A percentile compares a stretch with the other conserved stretches of the same genome.
These are phyloP conservation scores for Aureobasidium namibiae DNA, from an alignment of 2,329 filamentous ascomycete genomes.

Conservation along the genomic window DNA sequence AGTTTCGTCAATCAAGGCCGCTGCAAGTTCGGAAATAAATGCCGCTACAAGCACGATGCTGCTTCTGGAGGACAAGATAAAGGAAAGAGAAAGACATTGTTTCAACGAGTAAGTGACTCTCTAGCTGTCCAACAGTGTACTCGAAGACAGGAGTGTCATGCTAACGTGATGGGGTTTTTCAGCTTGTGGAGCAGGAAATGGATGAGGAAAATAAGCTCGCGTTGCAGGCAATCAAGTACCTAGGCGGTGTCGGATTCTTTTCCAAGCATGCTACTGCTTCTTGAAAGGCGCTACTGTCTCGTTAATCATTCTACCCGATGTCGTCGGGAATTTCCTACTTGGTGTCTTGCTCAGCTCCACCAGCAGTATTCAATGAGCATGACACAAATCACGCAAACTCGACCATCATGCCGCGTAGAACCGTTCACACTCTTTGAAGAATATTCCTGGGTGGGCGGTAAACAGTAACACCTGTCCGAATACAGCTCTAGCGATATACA, in stretches of 20 bases:
- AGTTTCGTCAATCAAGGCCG: slow-evolving; percentile 25
- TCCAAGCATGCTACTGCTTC: slow-evolving; percentile 3
- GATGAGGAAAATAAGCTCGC: slow-evolving; percentile 34
- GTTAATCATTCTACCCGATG: no score
- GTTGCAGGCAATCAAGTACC: slow-evolving; percentile 38
- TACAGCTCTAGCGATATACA: no score
- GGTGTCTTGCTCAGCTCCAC: no score
- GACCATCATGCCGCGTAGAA: no score
- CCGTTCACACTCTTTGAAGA: no score
- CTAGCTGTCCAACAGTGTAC: no score
- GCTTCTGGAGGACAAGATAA: neutral
- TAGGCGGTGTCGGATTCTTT: slow-evolving; percentile 37
- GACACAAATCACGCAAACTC: no score
- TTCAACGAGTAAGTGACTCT: slow-evolving; percentile 14
- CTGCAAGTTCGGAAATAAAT: slow-evolving; percentile 26
- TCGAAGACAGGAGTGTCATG: neutral
- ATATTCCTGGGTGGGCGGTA: no score
- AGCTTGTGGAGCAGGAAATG: slow-evolving; percentile 37
- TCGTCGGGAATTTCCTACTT: no score
- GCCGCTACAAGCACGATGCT: slow-evolving; percentile 25
- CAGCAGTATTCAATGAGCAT: no score
- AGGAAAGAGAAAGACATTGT: slow-evolving; percentile 15
- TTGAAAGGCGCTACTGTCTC: no score
- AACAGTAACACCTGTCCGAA: no score
- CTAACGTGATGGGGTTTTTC: neutral